A percentile compares a stretch with the other conserved stretches of the same genome.
These are phyloP conservation scores for Calonectria pteridis DNA, from an alignment of 2,329 filamentous ascomycete species.

Conservation along the genomic window DNA sequence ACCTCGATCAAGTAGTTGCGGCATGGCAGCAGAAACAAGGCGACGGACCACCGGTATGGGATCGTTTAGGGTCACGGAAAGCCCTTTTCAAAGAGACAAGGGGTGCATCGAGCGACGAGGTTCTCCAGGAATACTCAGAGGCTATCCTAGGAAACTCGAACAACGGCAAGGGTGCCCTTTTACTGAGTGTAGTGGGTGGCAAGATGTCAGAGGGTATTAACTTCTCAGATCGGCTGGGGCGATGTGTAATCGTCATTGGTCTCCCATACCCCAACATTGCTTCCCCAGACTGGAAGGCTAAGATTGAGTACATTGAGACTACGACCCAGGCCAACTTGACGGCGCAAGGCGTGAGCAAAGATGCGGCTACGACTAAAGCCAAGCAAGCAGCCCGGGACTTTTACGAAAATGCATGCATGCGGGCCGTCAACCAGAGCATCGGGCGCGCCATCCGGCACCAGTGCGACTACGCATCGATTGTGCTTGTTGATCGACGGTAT, in stretches of 20 bases:
- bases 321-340: conserved; percentile 58
- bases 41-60: conserved; percentile 64
- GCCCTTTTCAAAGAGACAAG: conserved; percentile 71
- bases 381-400: conserved; percentile 79
- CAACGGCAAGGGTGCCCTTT: conserved; percentile 73
- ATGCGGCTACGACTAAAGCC: conserved; percentile 46
- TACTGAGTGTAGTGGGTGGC: conserved; percentile 92
- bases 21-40: conserved; percentile 66
- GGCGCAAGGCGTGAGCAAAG: conserved; percentile 35
- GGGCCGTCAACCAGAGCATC: conserved; percentile 96
- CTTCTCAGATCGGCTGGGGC: conserved; percentile 90
- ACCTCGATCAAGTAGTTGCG: conserved; percentile 79
- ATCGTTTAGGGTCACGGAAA: conserved; percentile 70
- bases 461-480: conserved; percentile 89
- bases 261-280: conserved; percentile 93
- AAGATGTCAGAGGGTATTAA: conserved; percentile 99
- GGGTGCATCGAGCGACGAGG: conserved; percentile 71
- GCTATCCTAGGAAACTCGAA: conserved; percentile 68
- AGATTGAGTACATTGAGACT: conserved; percentile 86
- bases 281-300: conserved; percentile 92
- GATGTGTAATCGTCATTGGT: conserved; percentile 91
- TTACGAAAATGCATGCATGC: conserved; percentile 96
- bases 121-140: conserved; percentile 79
- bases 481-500: conserved; percentile 87
- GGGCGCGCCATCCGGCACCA: conserved; percentile 91